Conservation (phyloP, 2,329 filamentous ascomycete species). For the Achaetomium macrosporum region DNA sequence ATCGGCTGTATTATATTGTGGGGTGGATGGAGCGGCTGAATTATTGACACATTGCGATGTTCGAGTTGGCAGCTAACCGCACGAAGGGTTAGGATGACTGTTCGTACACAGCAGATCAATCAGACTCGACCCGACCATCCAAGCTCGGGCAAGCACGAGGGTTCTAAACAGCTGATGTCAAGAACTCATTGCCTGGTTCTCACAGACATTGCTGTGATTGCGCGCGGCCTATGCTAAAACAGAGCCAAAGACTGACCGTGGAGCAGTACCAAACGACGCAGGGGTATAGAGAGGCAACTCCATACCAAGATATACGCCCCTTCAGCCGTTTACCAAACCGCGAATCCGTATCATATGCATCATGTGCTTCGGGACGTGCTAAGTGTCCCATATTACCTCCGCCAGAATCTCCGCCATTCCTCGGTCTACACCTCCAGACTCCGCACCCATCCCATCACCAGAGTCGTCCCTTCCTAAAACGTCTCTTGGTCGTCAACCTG, state of each 20-base stretch:
- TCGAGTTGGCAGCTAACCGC: too few relatives aligned
- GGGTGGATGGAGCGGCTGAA: too few relatives aligned
- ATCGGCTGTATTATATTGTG: too few relatives aligned
- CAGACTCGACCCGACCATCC: neutral
- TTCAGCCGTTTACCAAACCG: slow-evolving; percentile 13
- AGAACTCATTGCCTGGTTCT: neutral
- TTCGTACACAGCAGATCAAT: neutral
- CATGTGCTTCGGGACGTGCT: slow-evolving; percentile 5
- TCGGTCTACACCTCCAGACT: neutral
- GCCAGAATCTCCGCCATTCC: slow-evolving; percentile 3
- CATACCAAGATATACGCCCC: slow-evolving; percentile 13
- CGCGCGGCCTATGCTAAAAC: slow-evolving; percentile 14
- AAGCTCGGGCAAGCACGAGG: neutral
- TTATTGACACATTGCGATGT: too few relatives aligned
- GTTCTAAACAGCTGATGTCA: neutral
- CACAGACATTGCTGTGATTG: slow-evolving; percentile 3
- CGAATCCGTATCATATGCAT: slow-evolving; percentile 18
- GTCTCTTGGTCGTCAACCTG: slow-evolving; percentile 73
- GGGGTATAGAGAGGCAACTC: slow-evolving; percentile 22
- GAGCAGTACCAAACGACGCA: slow-evolving; percentile 17
- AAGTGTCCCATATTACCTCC: slow-evolving; percentile 13
- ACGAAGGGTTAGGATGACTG: too few relatives aligned
- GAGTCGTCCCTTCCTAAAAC: slow-evolving; percentile 43
- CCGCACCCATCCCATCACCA: neutral
- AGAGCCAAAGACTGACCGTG: slow-evolving; percentile 17